Evolutionary conservation across 2,329 filamentous ascomycete genomes (phyloP).

Genomic region (Neonectria punicea): DNA sequence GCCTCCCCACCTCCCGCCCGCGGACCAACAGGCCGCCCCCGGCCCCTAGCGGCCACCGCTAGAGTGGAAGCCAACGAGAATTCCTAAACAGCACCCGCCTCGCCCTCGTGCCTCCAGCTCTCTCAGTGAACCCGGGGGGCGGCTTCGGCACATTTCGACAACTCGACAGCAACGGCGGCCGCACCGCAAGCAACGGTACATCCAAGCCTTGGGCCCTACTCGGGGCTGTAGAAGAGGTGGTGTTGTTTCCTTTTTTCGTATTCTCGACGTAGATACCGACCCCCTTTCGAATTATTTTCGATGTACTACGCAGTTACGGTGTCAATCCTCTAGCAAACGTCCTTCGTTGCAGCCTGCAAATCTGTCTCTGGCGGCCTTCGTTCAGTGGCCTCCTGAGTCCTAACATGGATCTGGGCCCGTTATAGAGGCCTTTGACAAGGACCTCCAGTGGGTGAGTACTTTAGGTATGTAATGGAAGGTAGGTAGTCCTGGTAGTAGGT

Average conservation of each 20-base stretch:
- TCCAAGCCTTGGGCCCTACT: not conserved
- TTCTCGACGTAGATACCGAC: not conserved
- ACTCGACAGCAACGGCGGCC: constrained; percentile 15
- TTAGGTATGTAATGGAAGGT: not conserved
- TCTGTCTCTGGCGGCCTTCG: not conserved
- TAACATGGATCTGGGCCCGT: constrained; percentile 15
- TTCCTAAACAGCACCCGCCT: constrained; percentile 25
- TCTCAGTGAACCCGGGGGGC: constrained; percentile 9
- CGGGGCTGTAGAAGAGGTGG: no score
- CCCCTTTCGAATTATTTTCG: not conserved
- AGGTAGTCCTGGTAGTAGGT: constrained; percentile 5
- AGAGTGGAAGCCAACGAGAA: constrained; percentile 33
- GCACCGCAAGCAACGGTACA: constrained; percentile 2
- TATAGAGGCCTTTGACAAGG: constrained; percentile 18
- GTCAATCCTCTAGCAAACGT: not conserved
- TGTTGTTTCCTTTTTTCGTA: not conserved
- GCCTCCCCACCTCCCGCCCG: constrained; percentile 28
- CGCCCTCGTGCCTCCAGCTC: constrained; percentile 13
- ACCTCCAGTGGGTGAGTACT: not conserved
- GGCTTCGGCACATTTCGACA: constrained; percentile 27
- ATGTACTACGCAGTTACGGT: not conserved
- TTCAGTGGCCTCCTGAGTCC: not conserved
- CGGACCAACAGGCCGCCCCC: constrained; percentile 28
- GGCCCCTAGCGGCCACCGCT: constrained; percentile 26
- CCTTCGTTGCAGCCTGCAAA: not conserved